Conservation (phyloP, 768 basidiomycete species). For the Sutorius australiensis region DNA sequence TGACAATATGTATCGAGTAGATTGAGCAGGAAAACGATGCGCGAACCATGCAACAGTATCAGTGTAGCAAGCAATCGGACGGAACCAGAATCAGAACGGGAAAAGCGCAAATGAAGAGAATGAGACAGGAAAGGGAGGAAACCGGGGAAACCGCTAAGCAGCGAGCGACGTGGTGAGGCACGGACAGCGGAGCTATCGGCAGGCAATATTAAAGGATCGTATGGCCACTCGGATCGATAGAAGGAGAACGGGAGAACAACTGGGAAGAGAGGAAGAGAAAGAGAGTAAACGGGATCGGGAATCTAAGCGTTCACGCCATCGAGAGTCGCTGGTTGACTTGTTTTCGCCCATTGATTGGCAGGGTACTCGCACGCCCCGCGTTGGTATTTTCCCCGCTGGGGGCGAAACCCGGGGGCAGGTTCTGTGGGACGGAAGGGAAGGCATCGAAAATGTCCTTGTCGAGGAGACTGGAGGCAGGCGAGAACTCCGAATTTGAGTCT, state of each 20-base stretch:
- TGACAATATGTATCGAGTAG: conserved; percentile 23
- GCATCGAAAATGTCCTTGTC: conserved; percentile 64
- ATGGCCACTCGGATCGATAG: background rate
- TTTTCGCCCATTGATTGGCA: conserved; percentile 28
- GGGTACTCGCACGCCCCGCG: conserved; percentile 22
- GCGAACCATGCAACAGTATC: conserved; percentile 22
- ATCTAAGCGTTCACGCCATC: conserved; percentile 20
- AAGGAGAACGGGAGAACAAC: too few relatives aligned
- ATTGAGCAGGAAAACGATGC: conserved; percentile 24
- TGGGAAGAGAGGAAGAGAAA: background rate
- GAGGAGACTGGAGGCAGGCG: conserved; percentile 38
- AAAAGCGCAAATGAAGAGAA: background rate
- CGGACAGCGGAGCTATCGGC: conserved; percentile 9
- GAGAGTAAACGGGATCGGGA: background rate
- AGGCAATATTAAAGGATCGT: conserved; percentile 4
- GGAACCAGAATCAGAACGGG: background rate
- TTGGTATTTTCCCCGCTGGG: conserved; percentile 10
- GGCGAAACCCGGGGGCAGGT: conserved; percentile 34
- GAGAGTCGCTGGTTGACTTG: conserved; percentile 23
- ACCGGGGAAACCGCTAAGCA: background rate
- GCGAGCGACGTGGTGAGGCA: conserved; percentile 1
- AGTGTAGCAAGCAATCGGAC: conserved; percentile 12
- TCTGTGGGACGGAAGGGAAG: conserved; percentile 67
- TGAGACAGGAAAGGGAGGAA: background rate
- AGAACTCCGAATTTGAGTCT: conserved; percentile 39